Evolutionary conservation across 495 filamentous ascomycete species (phyloP), one percentile per base, ranked within the genome.

Genomic region (Xylaria longipes): DNA sequence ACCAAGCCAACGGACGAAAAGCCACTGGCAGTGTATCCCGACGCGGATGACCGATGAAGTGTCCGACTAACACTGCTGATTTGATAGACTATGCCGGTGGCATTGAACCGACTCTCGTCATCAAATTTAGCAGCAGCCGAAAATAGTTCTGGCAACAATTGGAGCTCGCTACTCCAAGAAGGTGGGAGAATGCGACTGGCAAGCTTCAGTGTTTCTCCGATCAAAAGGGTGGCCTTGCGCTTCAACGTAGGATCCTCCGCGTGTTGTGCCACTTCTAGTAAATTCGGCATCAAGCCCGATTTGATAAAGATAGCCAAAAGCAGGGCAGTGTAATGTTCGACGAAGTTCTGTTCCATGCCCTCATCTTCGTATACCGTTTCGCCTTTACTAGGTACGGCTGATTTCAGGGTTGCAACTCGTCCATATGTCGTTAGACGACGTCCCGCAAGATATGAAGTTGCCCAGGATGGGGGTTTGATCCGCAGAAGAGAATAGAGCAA

Each of bases 41-140:
- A 79, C 3, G 85, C 82, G 9, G 86, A 86, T 37, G 94, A 97
- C 62, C 97, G 89, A 77, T 97, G 94, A 12, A 99, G 82, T 1
- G 95, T 98, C 71, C 94, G 89, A 80, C 95, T 99, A 69, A 99
- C 93, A 76, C 96, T 98, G 81, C 97, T 97, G 7, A 98, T 95
- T 77, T 98, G 96, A 78, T 98, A 99, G 45, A 98, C 93, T 6
- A 94, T 94, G 3, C 92, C 90, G 1, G 93, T 93, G 22, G 94
- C 92, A 54, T 91, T 84, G 72, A 94, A 94, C 67, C 92, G 90
- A n/a, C 89, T 89, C 9, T 94, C 89, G 35, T 87, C 82, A 15
- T 86, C 84, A 69, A 93, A 93, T 67, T 88, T 86, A 6, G 93
- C 86, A 5, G 94, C 95, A 6, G 92, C 87, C 33, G 89, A 82